phyloP scores from a whole-genome alignment of 148 eudicot species.

The Chenopodium berlandieri region DNA sequence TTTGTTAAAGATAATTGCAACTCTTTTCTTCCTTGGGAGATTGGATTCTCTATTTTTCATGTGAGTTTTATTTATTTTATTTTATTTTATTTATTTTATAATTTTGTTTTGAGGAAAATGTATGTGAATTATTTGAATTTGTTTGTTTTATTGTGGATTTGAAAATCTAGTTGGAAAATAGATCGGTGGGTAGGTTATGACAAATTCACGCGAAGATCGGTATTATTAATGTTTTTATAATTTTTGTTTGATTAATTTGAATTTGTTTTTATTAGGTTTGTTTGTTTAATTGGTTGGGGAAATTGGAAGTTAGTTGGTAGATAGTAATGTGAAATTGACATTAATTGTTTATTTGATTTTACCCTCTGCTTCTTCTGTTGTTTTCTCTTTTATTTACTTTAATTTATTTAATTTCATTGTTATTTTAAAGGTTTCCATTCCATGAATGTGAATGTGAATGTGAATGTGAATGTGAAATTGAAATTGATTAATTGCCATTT shows the following conservation, averaged over 20 bases:
- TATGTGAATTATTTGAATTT: background rate
- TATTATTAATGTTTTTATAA: background rate
- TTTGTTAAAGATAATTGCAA: constrained; percentile 50
- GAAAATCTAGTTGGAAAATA: background rate
- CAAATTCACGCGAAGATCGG: no score
- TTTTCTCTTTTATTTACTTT: background rate
- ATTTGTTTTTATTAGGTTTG: background rate
- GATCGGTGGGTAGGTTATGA: background rate
- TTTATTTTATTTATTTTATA: background rate
- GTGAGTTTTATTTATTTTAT: constrained; percentile 35
- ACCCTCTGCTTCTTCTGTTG: background rate
- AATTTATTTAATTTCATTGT: background rate
- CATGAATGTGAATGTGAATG: no score
- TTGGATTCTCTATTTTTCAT: constrained; percentile 59
- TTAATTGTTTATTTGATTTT: background rate
- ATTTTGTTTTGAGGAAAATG: background rate
- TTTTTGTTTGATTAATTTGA: background rate
- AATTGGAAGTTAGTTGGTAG: background rate
- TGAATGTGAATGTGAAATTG: background rate
- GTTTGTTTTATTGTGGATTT: background rate
- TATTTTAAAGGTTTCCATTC: no score
- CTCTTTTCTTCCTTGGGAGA: constrained; percentile 86
- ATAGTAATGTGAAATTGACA: constrained; percentile 18
- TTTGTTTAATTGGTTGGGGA: background rate
- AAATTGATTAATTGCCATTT: constrained; percentile 8